Evolutionary conservation across 345 rosid species (phyloP), one percentile per base, ranked within the genome.

Genomic region (Hibiscus trionum): DNA sequence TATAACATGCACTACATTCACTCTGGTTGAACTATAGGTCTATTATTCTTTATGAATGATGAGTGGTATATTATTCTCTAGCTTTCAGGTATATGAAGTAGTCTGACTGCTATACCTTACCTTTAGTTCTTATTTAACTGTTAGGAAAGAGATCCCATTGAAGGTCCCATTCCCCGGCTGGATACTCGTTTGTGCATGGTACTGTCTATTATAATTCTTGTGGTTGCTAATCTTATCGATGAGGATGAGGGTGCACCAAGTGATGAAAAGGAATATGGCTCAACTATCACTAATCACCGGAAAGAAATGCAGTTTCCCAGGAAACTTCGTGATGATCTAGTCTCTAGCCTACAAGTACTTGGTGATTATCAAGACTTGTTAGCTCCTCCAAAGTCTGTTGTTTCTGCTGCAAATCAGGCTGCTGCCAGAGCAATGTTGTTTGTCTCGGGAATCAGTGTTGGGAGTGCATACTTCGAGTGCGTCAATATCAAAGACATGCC

Each of bases 61-160:
- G 53, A 66, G 16, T 44, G 58, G 17, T 17, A 19, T 7, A 46
- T 33, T 61, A 47, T 52, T 26, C 47, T 68, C 21, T 35, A 21
- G 73, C 50, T 62, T 47, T 67, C 61, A n/a, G 72, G 72, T n/a
- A 21, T 75, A 42, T 29, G 39, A 42, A 65, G 65, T 39, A 19
- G n/a, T 29, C 58, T 68, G 21, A 39, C 50, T 49, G 39, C 14
- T 44, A 10, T 27, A 9, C 37, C 71, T 78, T 26, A 31, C 57
- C 33, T 65, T 27, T 52, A 52, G 14, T 73, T 76, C 60, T 52
- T 68, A 50, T 31, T 74, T 74, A 39, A 58, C 26, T 71, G 71
- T 68, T 71, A 95, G 99, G 99, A 93, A 83, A 88, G 94, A 79
- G 93, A 95, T 82, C 91, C 97, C 62, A 85, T 85, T 75, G 98